These are phyloP conservation scores for Erysimum cheiranthoides DNA, from an alignment of 345 rosid genomes.

Conservation along the genomic window DNA sequence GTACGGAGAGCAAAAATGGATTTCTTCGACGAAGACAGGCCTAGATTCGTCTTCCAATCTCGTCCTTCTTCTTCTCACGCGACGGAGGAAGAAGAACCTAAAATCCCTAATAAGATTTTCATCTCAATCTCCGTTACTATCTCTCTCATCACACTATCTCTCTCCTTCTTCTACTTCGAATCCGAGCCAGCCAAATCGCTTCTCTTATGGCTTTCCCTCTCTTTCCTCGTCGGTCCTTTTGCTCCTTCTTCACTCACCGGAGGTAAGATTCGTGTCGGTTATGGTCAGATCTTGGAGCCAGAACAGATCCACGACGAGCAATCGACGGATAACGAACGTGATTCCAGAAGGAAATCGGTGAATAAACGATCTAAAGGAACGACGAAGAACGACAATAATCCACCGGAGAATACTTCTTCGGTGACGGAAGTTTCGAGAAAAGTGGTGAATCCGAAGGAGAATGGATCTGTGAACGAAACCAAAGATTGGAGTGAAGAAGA, in stretches of 20 bases:
- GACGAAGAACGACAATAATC: constrained; percentile 44
- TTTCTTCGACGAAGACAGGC: constrained; percentile 89
- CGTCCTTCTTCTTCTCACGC: constrained; percentile 50
- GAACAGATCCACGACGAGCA: constrained; percentile 48
- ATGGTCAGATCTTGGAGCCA: constrained; percentile 62
- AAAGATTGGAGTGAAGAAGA: constrained; percentile 84
- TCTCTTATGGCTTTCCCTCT: constrained; percentile 72
- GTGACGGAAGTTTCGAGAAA: constrained; percentile 40
- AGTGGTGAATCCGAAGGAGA: constrained; percentile 40
- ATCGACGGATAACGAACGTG: constrained; percentile 48
- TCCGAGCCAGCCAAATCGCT: constrained; percentile 71
- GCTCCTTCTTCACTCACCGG: constrained; percentile 78
- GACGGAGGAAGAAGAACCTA: constrained; percentile 26
- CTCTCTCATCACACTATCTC: constrained; percentile 53
- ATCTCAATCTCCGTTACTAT: constrained; percentile 46
- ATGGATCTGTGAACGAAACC: constrained; percentile 47
- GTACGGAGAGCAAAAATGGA: constrained; percentile 59
- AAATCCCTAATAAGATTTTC: constrained; percentile 42
- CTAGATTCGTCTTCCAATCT: constrained; percentile 76
- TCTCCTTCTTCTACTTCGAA: constrained; percentile 67
- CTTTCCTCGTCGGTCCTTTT: constrained; percentile 73
- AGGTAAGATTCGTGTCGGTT: constrained; percentile 79
- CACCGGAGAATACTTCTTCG: constrained; percentile 17
- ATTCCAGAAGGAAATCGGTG: constrained; percentile 51
- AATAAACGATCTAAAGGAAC: constrained; percentile 58